A percentile compares a stretch with the other conserved stretches of the same genome.
Evolutionary conservation across 805 yeast species (phyloP).

Genomic region (Starmerella floris): DNA sequence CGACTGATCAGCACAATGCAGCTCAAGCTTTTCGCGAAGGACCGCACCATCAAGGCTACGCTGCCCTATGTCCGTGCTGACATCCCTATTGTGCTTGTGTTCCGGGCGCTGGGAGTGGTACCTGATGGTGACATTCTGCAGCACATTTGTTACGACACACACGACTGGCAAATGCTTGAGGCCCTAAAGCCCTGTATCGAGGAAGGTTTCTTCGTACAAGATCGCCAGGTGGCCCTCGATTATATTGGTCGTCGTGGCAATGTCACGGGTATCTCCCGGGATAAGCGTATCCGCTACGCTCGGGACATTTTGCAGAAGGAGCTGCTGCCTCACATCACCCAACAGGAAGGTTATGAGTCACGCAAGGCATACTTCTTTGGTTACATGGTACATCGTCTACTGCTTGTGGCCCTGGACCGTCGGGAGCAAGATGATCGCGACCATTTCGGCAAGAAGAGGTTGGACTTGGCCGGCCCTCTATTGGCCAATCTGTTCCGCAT

Average conservation of each 20-base stretch:
- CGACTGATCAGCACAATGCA: slow-evolving; percentile 88
- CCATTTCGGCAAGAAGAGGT: slow-evolving; percentile 96
- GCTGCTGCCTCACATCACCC: slow-evolving; percentile 92
- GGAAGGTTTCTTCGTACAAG: slow-evolving; percentile 96
- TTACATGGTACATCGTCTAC: slow-evolving; percentile 90
- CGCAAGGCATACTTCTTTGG: slow-evolving; percentile 96
- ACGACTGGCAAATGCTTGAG: slow-evolving; percentile 99
- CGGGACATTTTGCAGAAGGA: slow-evolving; percentile 93
- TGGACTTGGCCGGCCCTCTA: slow-evolving; percentile 96
- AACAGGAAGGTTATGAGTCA: slow-evolving; percentile 91
- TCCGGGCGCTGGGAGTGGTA: slow-evolving; percentile 94
- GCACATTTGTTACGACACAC: slow-evolving; percentile 94
- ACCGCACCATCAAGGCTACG: slow-evolving; percentile 80
- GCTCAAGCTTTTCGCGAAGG: slow-evolving; percentile 76
- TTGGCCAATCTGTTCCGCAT: slow-evolving; percentile 91
- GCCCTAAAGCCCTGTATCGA: slow-evolving; percentile 98
- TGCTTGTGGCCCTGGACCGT: slow-evolving; percentile 91
- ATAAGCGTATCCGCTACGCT: slow-evolving; percentile 96
- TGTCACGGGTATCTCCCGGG: slow-evolving; percentile 89
- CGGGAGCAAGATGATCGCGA: slow-evolving; percentile 98
- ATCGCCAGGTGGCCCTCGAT: slow-evolving; percentile 94
- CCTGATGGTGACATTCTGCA: slow-evolving; percentile 98
- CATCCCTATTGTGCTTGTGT: slow-evolving; percentile 91
- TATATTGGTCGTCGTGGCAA: slow-evolving; percentile 98
- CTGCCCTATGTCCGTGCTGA: slow-evolving; percentile 93